Conservation (phyloP, 768 basidiomycete genomes). For the Suillus discolor region DNA sequence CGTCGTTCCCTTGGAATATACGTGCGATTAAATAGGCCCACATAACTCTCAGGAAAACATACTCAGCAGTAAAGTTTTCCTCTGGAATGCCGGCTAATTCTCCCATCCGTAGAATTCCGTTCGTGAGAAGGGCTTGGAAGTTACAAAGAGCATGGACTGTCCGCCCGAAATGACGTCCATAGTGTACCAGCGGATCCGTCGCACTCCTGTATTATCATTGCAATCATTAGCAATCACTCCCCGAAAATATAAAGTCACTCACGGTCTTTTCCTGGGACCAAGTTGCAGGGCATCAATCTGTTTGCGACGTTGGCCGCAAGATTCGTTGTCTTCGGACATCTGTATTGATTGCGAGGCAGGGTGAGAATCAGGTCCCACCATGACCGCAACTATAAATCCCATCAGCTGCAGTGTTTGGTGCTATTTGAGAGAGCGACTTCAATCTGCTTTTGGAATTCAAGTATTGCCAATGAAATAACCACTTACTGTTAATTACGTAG, state of each 20-base stretch:
- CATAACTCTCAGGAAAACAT: not conserved
- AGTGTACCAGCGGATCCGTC: constrained; percentile 4
- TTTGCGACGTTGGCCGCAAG: constrained; percentile 8
- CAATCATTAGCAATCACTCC: not conserved
- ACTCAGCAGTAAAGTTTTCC: constrained; percentile 2
- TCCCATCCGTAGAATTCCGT: too few relatives aligned
- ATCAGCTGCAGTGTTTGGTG: not conserved
- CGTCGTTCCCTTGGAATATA: constrained; percentile 14
- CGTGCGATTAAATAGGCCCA: not conserved
- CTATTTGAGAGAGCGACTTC: not conserved
- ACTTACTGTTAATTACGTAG: too few relatives aligned
- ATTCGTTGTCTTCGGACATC: not conserved
- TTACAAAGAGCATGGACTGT: too few relatives aligned
- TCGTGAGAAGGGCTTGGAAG: too few relatives aligned
- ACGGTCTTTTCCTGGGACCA: constrained; percentile 18
- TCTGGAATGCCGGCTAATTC: not conserved
- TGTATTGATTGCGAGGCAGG: not conserved
- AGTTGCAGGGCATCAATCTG: constrained; percentile 21
- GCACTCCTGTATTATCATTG: constrained; percentile 3
- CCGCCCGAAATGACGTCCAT: too few relatives aligned
- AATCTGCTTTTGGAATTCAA: too few relatives aligned
- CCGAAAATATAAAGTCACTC: not conserved
- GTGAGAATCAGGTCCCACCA: not conserved
- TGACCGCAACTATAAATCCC: too few relatives aligned
- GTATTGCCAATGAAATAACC: too few relatives aligned